Percentiles rank a stretch among this genome's conserved stretches.
Evolutionary conservation across 352 stramenopile genomes (phyloP).

Genomic region (Phytophthora melonis): DNA sequence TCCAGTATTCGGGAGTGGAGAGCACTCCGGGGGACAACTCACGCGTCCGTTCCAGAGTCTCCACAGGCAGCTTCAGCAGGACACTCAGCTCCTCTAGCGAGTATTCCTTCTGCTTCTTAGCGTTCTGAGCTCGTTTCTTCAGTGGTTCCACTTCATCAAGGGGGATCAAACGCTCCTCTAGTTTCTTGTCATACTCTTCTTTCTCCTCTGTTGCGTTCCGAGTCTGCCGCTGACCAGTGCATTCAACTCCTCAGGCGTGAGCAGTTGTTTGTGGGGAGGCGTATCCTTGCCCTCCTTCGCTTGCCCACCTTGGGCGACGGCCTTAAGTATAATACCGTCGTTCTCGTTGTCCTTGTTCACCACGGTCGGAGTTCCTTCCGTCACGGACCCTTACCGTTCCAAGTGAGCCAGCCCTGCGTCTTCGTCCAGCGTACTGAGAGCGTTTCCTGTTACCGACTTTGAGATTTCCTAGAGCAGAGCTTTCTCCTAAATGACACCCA

Average conservation of each 20-base stretch:
- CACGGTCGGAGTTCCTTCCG: not conserved
- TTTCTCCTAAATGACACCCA: no score
- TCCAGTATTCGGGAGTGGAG: not conserved
- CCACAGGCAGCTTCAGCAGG: not conserved
- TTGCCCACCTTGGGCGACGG: not conserved
- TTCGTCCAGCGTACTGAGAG: not conserved
- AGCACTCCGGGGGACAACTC: not conserved
- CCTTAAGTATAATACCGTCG: not conserved
- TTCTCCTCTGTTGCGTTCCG: not conserved
- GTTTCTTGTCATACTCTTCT: not conserved
- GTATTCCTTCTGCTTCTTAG: not conserved
- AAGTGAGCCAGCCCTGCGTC: not conserved
- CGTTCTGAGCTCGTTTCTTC: not conserved
- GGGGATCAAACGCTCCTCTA: no score
- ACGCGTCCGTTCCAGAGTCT: not conserved
- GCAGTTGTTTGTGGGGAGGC: not conserved
- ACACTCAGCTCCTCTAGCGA: not conserved
- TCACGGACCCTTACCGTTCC: not conserved
- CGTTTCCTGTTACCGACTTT: not conserved
- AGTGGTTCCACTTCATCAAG: not conserved
- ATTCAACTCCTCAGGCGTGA: not conserved
- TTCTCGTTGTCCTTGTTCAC: not conserved
- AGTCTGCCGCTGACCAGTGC: not conserved
- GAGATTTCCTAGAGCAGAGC: no score
- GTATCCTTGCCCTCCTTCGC: not conserved